A percentile compares a stretch with the other conserved stretches of the same genome.
These are phyloP conservation scores for Aspergillus bombycis DNA, from an alignment of 2,329 filamentous ascomycete species.

Conservation along the genomic window DNA sequence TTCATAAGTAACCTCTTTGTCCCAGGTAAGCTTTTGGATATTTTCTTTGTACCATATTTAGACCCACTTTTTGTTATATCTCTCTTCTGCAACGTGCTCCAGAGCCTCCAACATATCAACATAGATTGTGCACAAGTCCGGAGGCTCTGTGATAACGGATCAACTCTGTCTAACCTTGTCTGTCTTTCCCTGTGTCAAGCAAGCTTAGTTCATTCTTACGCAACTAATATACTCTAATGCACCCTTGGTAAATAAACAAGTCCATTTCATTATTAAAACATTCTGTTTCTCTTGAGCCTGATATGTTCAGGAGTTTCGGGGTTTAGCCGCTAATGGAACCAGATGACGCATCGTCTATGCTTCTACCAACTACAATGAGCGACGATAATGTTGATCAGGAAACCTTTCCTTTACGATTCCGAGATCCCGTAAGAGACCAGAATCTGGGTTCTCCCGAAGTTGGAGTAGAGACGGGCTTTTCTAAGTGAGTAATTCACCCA, in stretches of 20 bases:
- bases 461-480: conserved; percentile 8
- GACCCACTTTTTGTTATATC: background rate
- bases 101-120: background rate
- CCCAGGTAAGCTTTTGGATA: conserved; percentile 1
- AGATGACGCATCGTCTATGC: conserved; percentile 26
- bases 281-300: background rate
- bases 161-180: background rate
- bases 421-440: conserved; percentile 10
- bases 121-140: background rate
- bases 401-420: conserved; percentile 20
- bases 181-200: background rate
- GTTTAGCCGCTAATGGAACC: conserved; percentile 14
- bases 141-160: background rate
- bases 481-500: conserved; percentile 17
- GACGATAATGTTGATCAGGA: conserved; percentile 22
- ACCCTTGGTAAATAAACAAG: background rate
- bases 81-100: background rate
- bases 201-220: background rate
- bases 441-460: conserved; percentile 7
- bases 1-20: conserved; percentile 6
- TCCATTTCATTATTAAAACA: background rate
- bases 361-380: conserved; percentile 22
- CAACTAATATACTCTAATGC: background rate
- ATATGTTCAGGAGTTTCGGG: background rate
- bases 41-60: background rate